Base-by-base conservation (phyloP, 768 basidiomycete species). In the Pulveroboletus ravenelii region DNA sequence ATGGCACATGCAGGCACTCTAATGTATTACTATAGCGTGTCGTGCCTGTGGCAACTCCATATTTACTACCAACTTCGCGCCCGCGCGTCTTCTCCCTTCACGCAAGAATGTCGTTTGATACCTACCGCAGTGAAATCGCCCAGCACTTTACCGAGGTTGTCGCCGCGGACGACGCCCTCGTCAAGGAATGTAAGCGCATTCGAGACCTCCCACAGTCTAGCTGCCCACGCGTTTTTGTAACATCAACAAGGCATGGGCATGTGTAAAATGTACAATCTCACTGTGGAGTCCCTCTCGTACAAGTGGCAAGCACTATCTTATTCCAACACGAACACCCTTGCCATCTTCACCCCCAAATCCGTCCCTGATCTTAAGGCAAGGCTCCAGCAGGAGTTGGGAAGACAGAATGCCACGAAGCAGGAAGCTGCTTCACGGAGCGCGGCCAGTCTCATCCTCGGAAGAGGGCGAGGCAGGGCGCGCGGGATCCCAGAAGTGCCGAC, bases 291-390 rank as follows among this genome's bases (percentile, higher is more conserved):
- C 42, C 72, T 90, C 17, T 74, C 73, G 36, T 89, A 73, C 67
- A 89, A 88, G 63, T 82, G 84, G 75, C 84, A 90, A 61, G 85
- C 85, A 48, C 70, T 62, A 30, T 58, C 55, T 13, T 72, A 63
- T 43, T 65, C 56, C 17, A 61, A 44, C 40, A 63, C 60, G n/a
- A 54, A 35, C 27, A 58, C 61, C 3, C 15, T 79, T 37, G 74
- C 74, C 20, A 69, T 77, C 52, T 81, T 86, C 48, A 76, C 78
- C 3, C 65, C 75, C 42, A 59, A 61, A 46, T 71, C 76, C 14
- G 70, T 84, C 25, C 75, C 75, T 40, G 73, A 73, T 12, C 68
- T 70, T 44, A 72, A 66, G 53, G 60, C 64, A 3, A 49, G 69
- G 50, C 70, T 85, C 12, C 76, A 79, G 55, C 76, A 78, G 44